phyloP scores from a whole-genome alignment of 2,329 filamentous ascomycete genomes.

The Colletotrichum musae region DNA sequence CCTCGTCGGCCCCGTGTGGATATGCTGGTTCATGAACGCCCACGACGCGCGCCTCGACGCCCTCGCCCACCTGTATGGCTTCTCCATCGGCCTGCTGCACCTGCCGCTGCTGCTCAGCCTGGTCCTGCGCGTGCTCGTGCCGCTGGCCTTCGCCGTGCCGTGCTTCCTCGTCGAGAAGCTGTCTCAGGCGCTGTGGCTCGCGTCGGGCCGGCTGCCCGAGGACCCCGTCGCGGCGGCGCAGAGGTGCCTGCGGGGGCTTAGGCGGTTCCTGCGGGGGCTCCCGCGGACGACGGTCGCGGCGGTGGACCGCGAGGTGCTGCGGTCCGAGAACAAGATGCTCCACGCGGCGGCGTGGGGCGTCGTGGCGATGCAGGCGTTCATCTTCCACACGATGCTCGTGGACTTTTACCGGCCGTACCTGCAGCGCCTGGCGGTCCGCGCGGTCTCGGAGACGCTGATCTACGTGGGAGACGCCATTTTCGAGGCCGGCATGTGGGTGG shows the following conservation, averaged over 20 bases:
- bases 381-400: constrained; percentile 42
- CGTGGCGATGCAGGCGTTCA: constrained; percentile 39
- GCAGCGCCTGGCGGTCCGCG: background rate
- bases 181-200: constrained; percentile 1
- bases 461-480: constrained; percentile 14
- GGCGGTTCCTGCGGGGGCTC: background rate
- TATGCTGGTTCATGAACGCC: constrained; percentile 1
- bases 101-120: constrained; percentile 9
- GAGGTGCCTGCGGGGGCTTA: background rate
- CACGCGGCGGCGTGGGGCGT: constrained; percentile 30
- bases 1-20: constrained; percentile 22
- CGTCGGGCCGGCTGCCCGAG: background rate
- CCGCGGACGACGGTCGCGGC: background rate
- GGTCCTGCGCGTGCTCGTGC: background rate
- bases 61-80: constrained; percentile 33
- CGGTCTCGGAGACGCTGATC: background rate
- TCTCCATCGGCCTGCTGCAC: constrained; percentile 28
- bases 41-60: constrained; percentile 10
- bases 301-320: constrained; percentile 12
- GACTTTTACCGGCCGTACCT: constrained; percentile 3
- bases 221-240: background rate
- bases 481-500: constrained; percentile 3
- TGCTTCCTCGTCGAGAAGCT: background rate
- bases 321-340: constrained; percentile 14
- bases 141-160: background rate